Evolutionary conservation across 1,284 basidiomycete genomes (phyloP), one percentile per base, ranked within the genome.

Genomic region (Ustilago curta): DNA sequence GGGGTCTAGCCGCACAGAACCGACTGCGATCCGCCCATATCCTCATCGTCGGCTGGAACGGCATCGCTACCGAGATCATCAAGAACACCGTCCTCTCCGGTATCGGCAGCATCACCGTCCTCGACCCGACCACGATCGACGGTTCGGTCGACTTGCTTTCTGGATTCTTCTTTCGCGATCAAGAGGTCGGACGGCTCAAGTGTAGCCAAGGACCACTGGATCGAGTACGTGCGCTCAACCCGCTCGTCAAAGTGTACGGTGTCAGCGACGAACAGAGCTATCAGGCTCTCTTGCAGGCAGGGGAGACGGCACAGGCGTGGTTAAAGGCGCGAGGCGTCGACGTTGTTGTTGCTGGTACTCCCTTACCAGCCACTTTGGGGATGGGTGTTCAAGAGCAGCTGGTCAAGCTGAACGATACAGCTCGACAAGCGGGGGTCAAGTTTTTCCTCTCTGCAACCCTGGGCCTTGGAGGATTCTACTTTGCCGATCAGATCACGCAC

Each of bases 1-100:
- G 96, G 96, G 96, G 97, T 47, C 89, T 97, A 31, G 96, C 97
- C 85, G 96, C 97, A 29, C 96, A 99, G 85, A 94, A 96, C 86
- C 89, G 95, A 81, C 96, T 98, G 93, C 90, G 95, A 77, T 93
- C 92, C 80, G 92, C 95, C 14, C 93, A 94, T 6, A 93, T 99
- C 72, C 88, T 98, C 54, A 88, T 99, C 47, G 87, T 95, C 37
- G 90, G 90, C 25, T 88, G 98, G 54, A 88, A 90, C 47, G 94
- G 94, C 3, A 88, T 93, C 39, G 94, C 96, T 18, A 94, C 95
- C n/a, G 97, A 99, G 86, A 90, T 92, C 25, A 92, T 97, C 86
- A 99, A 99, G 87, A 99, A 99, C 85, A 86, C 89, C 37, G 89
- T 90, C 8, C 84, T 90, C 16, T 88, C 89, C 0, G 89, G 89